These are phyloP conservation scores for Erythrophleum fordii DNA, from an alignment of 306 rosid genomes.

Conservation along the genomic window DNA sequence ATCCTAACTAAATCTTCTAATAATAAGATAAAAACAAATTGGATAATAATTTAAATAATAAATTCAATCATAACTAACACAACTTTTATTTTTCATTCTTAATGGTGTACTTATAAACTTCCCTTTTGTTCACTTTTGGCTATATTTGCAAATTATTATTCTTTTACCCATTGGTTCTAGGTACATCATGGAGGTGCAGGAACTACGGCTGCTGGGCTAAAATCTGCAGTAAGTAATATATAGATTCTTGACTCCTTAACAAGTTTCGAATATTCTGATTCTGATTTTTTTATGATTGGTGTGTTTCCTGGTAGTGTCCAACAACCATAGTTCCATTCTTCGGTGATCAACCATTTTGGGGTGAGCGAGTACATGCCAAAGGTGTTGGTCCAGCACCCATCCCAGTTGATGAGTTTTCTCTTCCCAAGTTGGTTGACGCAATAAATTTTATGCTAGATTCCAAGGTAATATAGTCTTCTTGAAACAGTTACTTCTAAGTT, in stretches of 20 bases:
- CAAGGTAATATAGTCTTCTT: constrained; percentile 57
- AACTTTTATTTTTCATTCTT: neutral
- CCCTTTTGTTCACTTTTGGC: neutral
- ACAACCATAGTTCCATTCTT: constrained; percentile 93
- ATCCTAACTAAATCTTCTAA: too few species aligned
- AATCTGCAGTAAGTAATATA: constrained; percentile 79
- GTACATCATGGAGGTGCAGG: constrained; percentile 99
- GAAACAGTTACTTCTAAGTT: neutral
- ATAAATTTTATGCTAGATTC: constrained; percentile 87
- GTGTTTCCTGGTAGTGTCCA: constrained; percentile 70
- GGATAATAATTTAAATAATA: too few species aligned
- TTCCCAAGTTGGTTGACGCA: constrained; percentile 77
- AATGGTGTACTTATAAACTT: neutral
- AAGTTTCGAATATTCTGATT: constrained; percentile 21
- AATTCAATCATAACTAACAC: too few species aligned
- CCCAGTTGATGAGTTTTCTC: constrained; percentile 90
- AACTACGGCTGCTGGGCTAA: constrained; percentile 99
- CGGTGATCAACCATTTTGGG: constrained; percentile 99
- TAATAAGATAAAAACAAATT: too few species aligned
- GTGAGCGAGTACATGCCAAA: constrained; percentile 90
- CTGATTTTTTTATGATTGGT: constrained; percentile 7
- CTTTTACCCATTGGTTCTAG: constrained; percentile 48
- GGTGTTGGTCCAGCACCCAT: constrained; percentile 96
- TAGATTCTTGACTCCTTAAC: constrained; percentile 24
- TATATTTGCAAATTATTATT: constrained; percentile 13